phyloP scores from a whole-genome alignment of 2,329 filamentous ascomycete genomes.

The Orbilia brochopaga region DNA sequence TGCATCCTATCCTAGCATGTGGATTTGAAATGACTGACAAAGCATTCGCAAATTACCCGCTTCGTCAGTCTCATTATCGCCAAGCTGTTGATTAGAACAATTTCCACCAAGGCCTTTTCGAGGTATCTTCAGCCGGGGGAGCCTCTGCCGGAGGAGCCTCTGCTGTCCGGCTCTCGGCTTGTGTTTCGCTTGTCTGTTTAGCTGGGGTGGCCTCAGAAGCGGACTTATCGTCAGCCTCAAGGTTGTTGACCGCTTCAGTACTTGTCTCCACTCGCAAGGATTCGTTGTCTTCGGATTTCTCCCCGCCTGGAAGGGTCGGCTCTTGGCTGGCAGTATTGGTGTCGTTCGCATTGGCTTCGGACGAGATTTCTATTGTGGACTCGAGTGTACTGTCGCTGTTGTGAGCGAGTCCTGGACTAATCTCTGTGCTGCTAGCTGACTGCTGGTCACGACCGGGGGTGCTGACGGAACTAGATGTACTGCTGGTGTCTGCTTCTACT shows the following conservation, averaged over 20 bases:
- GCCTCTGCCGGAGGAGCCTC: not conserved
- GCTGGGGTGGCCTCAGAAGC: not conserved
- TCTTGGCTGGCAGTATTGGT: not conserved
- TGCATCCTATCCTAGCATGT: constrained; percentile 5
- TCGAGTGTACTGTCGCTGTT: not conserved
- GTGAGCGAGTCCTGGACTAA: not conserved
- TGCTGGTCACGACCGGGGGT: not conserved
- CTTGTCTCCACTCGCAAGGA: not conserved
- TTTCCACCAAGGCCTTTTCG: constrained; percentile 31
- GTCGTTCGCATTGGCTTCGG: not conserved
- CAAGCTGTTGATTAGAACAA: constrained; percentile 11
- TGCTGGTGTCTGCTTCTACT: not conserved
- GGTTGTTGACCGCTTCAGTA: not conserved
- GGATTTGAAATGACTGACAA: constrained; percentile 47
- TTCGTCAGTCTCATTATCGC: constrained; percentile 10
- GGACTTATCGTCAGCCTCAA: not conserved
- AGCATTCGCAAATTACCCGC: constrained; percentile 40
- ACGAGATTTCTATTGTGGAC: not conserved
- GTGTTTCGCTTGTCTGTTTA: not conserved
- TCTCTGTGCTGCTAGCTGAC: not conserved
- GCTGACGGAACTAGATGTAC: not conserved
- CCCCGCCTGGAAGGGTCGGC: not conserved
- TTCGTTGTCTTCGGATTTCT: not conserved
- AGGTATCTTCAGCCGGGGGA: not conserved
- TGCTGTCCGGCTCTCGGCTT: not conserved